Evolutionary conservation across 768 basidiomycete species (phyloP).

Genomic region (Termitomyces sp.): DNA sequence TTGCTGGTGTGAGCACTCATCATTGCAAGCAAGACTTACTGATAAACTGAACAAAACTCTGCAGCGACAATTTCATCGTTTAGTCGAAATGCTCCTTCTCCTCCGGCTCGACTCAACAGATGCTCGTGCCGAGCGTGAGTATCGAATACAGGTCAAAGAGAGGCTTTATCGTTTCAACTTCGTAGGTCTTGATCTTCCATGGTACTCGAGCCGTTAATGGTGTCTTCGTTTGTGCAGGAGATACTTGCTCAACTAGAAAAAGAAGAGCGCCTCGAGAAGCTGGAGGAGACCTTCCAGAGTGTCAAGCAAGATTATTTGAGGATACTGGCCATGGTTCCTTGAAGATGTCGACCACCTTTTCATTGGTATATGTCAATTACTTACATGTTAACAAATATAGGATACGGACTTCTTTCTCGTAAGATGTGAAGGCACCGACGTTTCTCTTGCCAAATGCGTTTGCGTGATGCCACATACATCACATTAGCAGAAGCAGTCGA

Average conservation of each 20-base stretch:
- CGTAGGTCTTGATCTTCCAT: slow-evolving; percentile 41
- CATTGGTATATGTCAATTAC: neutral
- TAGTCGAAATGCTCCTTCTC: slow-evolving; percentile 89
- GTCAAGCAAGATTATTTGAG: slow-evolving; percentile 84
- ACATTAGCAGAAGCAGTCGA: too few species aligned
- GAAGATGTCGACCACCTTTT: slow-evolving; percentile 6
- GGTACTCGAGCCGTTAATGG: neutral
- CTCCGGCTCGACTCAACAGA: slow-evolving; percentile 64
- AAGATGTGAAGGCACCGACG: too few species aligned
- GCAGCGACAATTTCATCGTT: slow-evolving; percentile 90
- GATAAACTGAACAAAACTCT: neutral
- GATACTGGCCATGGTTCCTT: slow-evolving; percentile 56
- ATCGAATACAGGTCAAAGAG: slow-evolving; percentile 91
- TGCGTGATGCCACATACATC: too few species aligned
- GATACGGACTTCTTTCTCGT: too few species aligned
- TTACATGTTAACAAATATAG: neutral
- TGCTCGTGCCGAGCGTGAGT: slow-evolving; percentile 51
- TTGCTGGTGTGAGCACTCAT: slow-evolving; percentile 66
- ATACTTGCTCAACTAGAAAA: slow-evolving; percentile 84
- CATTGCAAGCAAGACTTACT: neutral
- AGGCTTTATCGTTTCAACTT: slow-evolving; percentile 94
- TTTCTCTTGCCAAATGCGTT: too few species aligned
- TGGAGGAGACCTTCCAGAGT: slow-evolving; percentile 90
- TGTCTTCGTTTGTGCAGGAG: slow-evolving; percentile 48
- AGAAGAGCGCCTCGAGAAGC: slow-evolving; percentile 80